Evolutionary conservation across 2,329 filamentous ascomycete genomes (phyloP), one percentile per base, ranked within the genome.

Genomic region (Mariannaea sp.): DNA sequence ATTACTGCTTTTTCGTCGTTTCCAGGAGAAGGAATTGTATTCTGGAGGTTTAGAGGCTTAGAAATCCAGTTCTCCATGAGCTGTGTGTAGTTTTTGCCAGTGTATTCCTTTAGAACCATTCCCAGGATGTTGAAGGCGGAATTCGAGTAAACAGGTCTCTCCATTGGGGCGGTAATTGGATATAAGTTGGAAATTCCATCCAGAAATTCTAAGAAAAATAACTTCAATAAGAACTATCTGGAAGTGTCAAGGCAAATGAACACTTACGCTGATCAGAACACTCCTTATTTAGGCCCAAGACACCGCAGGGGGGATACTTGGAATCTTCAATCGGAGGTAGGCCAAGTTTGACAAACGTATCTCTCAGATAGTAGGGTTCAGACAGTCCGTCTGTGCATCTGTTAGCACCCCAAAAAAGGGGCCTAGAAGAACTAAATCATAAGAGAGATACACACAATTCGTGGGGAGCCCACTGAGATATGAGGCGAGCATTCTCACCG

Each of bases 121-220:
- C 65, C 62, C 22, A 75, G 65, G 6, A 77, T 41, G 12, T 65
- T 66, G 50, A 74, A 77, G 0, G 72, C 72, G 13, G 75, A 57
- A 46, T 72, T 76, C 4, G 75, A 77, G 55, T 77, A 77, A 0
- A 71, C 66, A 0, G 75, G 73, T 3, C 67, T 65, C 3, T 71
- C 63, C 47, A 68, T 65, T 3, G 66, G 64, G 2, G 67, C 35
- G 1, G 65, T 61, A 14, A 73, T 63, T 0, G 70, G 72, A 27
- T 70, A 62, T 9, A 61, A 59, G 2, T 51, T 53, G 14, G 54
- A 62, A 60, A 76, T 66, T 4, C 68, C 70, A 0, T 62, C 8
- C 1, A 76, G 40, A 0, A 72, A 56, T 17, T 71, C 73, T 75
- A 19, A 48, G 14, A 0, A 1, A 14, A 0, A 1, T 4, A 3